Evolutionary conservation across 805 yeast genomes (phyloP).

Genomic region (Wickerhamomyces alni): DNA sequence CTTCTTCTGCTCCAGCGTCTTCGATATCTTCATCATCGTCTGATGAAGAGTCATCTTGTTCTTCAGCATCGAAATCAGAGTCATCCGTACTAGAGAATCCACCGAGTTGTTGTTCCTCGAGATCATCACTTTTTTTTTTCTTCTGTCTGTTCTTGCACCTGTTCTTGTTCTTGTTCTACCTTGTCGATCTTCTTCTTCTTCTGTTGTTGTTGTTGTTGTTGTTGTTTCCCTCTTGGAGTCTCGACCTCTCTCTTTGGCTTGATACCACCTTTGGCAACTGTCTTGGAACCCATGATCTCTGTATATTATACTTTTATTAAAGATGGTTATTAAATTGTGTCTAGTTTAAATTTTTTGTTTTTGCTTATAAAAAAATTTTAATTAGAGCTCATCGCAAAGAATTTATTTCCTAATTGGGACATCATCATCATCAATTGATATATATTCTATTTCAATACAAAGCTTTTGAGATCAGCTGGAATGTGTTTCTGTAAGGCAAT

Average conservation of each 20-base stretch:
- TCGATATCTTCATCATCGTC: background rate
- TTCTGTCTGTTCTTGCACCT: conserved; percentile 14
- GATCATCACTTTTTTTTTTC: conserved; percentile 1
- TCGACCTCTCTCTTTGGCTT: conserved; percentile 15
- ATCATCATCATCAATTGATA: background rate
- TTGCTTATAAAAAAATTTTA: conserved; percentile 5
- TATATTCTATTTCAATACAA: background rate
- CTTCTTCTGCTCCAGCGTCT: conserved; percentile 15
- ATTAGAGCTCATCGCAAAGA: conserved; percentile 12
- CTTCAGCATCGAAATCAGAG: too few relatives aligned
- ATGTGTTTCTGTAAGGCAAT: conserved; percentile 62
- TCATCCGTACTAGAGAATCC: too few relatives aligned
- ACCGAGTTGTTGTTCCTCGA: too few relatives aligned
- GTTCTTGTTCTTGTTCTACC: conserved; percentile 11
- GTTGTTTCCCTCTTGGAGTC: conserved; percentile 5
- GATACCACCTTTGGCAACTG: conserved; percentile 13
- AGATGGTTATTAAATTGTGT: background rate
- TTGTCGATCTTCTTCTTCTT: conserved; percentile 4
- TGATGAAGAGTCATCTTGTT: conserved; percentile 10
- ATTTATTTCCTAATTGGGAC: background rate
- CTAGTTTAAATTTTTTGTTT: background rate
- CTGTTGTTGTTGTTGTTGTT: background rate
- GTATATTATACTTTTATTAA: too few relatives aligned
- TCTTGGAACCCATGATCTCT: conserved; percentile 16
- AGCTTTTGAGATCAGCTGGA: conserved; percentile 32